These are phyloP conservation scores for Aspergillus oerlinghausenensis DNA, from an alignment of 2,329 filamentous ascomycete species.

Conservation along the genomic window DNA sequence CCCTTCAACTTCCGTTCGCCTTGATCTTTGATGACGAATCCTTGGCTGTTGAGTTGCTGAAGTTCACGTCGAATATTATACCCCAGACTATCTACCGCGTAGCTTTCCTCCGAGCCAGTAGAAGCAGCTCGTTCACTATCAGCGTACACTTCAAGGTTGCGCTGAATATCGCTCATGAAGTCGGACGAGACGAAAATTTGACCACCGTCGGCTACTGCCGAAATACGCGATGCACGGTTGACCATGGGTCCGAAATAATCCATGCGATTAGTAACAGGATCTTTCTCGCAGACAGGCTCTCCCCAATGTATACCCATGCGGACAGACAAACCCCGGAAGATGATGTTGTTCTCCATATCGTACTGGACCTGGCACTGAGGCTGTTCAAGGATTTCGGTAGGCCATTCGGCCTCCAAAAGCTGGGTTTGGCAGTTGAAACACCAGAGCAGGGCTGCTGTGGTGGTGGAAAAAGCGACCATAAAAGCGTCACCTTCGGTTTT, in stretches of 20 bases:
- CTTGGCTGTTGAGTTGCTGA: slow-evolving; percentile 78
- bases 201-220: slow-evolving; percentile 88
- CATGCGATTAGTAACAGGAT: slow-evolving; percentile 96
- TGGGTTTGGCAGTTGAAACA: slow-evolving; percentile 89
- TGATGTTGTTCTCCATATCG: slow-evolving; percentile 80
- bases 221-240: slow-evolving; percentile 92
- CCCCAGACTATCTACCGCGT: slow-evolving; percentile 70
- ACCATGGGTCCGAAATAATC: slow-evolving; percentile 99
- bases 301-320: slow-evolving; percentile 98
- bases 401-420: slow-evolving; percentile 87
- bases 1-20: slow-evolving; percentile 95
- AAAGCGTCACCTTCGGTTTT: slow-evolving; percentile 99
- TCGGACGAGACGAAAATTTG: slow-evolving; percentile 96
- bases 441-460: slow-evolving; percentile 91
- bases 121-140: slow-evolving; percentile 72
- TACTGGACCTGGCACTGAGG: slow-evolving; percentile 75
- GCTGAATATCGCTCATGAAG: slow-evolving; percentile 93
- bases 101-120: slow-evolving; percentile 66
- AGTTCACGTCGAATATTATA: slow-evolving; percentile 81
- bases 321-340: slow-evolving; percentile 91
- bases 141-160: slow-evolving; percentile 82
- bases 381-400: slow-evolving; percentile 83
- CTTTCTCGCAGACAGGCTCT: slow-evolving; percentile 86
- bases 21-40: slow-evolving; percentile 94
- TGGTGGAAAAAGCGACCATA: slow-evolving; percentile 97